Evolutionary conservation across 2,329 filamentous ascomycete genomes (phyloP), one percentile per base, ranked within the genome.

Genomic region (Microcyclospora pomicola): DNA sequence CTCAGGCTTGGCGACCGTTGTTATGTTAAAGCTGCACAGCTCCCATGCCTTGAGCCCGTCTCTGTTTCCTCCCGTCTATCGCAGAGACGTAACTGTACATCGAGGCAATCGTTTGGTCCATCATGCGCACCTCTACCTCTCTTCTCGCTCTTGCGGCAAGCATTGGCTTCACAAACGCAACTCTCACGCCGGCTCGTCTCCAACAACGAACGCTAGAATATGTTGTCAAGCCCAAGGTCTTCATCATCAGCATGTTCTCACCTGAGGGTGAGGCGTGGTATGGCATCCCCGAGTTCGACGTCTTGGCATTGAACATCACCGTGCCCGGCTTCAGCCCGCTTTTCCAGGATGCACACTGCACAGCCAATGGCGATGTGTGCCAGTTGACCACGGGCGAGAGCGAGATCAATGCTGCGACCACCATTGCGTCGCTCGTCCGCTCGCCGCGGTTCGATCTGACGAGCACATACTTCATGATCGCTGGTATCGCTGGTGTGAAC

Each of bases 401-500:
- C 35, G 43, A 84, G 59, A 82, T 86, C 63, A 87, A 86, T 53
- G 79, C 82, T 0, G 82, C 82, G 0, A 60, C 71, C 6, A 77
- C 77, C 0, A 68, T 82, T 42, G 69, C 69, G 34, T 72, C 80
- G 0, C 64, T 85, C 9, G 63, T 72, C n/a, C 66, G 77, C 11
- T 80, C 74, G 0, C 54, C 63, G 1, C 52, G 62, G 9, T 83
- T 86, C 55, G 68, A 85, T 58, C 66, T 86, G 10, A 67, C 61
- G 1, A 58, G 65, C 34, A 80, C 80, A 1, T 86, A 86, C 60
- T 83, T 84, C 58, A 58, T 86, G 40, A 58, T 82, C 24, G 74
- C 70, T 1, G 82, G 81, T 2, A 85, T 87, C 44, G 80, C 75
- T 2, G 81, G 82, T n/a, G 67, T 83, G 32, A 84, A 75, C 55